Percentiles rank a stretch among this genome's conserved stretches.
These are phyloP conservation scores for Apiotrichum domesticum DNA, from an alignment of 1,284 basidiomycete species.

Conservation along the genomic window DNA sequence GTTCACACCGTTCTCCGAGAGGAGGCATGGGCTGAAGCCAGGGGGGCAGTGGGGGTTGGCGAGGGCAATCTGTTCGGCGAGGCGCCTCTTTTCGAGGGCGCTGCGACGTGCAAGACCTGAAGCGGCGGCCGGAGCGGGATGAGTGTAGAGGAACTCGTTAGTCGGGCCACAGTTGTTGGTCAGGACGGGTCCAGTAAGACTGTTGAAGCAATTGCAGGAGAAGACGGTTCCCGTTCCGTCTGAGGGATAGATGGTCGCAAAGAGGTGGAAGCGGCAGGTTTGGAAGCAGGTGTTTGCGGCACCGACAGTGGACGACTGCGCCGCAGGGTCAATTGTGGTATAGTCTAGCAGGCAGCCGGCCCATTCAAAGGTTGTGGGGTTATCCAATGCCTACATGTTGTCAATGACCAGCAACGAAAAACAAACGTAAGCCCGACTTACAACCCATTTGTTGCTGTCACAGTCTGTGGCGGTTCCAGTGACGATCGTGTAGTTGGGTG, in stretches of 20 bases:
- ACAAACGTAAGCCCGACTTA: too few relatives aligned
- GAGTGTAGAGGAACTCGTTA: background rate
- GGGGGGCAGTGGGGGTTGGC: conserved; percentile 3
- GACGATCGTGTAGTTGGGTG: too few relatives aligned
- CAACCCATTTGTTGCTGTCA: too few relatives aligned
- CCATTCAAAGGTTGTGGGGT: background rate
- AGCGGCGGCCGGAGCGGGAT: background rate
- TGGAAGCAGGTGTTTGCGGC: background rate
- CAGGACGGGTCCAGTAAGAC: too few relatives aligned
- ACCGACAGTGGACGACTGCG: background rate
- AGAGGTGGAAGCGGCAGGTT: background rate
- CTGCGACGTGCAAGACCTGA: background rate
- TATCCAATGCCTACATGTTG: too few relatives aligned
- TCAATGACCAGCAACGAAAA: too few relatives aligned
- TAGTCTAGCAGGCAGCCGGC: too few relatives aligned
- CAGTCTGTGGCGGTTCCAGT: too few relatives aligned
- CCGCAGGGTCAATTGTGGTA: too few relatives aligned
- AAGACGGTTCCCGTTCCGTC: background rate
- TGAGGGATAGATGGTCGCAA: background rate
- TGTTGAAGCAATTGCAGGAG: background rate
- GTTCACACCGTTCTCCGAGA: background rate
- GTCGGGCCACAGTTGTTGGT: too few relatives aligned
- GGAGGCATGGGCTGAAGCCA: background rate
- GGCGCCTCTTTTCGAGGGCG: background rate
- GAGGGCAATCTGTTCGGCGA: background rate